Evolutionary conservation across 2,329 filamentous ascomycete genomes (phyloP).

Genomic region (Diaporthe destruens): DNA sequence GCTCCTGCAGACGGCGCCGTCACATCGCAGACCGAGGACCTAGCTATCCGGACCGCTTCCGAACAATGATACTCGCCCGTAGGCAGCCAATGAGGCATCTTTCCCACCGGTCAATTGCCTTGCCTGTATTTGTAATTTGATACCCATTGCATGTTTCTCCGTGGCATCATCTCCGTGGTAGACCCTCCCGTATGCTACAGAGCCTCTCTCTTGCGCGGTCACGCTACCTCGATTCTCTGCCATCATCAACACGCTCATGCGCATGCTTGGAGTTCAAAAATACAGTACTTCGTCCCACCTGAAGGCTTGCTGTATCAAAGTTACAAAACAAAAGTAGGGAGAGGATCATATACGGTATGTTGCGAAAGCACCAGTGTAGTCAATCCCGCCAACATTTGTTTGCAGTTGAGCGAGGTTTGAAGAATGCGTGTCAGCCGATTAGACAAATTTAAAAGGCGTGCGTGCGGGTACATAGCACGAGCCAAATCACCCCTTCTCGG

Average conservation of each 20-base stretch:
- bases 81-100: slow-evolving; percentile 5
- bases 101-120: not conserved
- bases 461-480: not conserved
- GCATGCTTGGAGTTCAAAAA: not conserved
- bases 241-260: not conserved
- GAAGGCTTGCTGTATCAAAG: not conserved
- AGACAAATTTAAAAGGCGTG: not conserved
- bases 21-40: slow-evolving; percentile 41
- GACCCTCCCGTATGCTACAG: not conserved
- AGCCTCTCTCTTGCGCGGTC: not conserved
- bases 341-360: not conserved
- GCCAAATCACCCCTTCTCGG: not conserved
- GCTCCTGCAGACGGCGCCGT: slow-evolving; percentile 41
- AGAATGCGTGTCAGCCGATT: not conserved
- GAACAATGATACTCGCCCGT: slow-evolving; percentile 25
- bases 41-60: slow-evolving; percentile 35
- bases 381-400: not conserved
- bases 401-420: not conserved
- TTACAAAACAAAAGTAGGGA: not conserved
- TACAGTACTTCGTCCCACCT: not conserved
- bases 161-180: not conserved
- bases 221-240: not conserved
- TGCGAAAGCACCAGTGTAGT: not conserved
- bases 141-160: not conserved
- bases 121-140: not conserved